Base-by-base conservation (phyloP, 768 basidiomycete species). In the Postia placenta region DNA sequence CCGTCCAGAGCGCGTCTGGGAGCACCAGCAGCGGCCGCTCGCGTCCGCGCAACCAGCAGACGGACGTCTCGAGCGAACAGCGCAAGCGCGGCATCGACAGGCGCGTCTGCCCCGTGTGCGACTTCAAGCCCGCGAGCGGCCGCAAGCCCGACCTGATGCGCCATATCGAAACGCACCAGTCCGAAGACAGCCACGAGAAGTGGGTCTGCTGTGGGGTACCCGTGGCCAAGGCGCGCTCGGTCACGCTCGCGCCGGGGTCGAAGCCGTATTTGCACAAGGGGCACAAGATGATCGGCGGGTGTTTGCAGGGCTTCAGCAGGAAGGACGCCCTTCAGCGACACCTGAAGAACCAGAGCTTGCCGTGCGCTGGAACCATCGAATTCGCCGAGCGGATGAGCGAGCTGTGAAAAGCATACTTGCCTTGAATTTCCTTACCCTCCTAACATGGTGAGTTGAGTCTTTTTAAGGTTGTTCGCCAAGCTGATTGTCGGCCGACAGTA, bases 161-260 rank as follows among this genome's bases (percentile, higher is more conserved):
- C 12, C 55, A 56, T 41, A 43, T 56, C 37, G 24, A 28, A 22
- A 50, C 52, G 41, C 49, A 53, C 49, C 44, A 45, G 17, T 27
- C 27, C 19, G 20, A 26, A 2, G 26, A 14, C 12, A 42, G 50
- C 27, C 25, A 38, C 5, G 45, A 15, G 25, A 23, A 41, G 4
- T 57, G 56, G 56, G 42, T 54, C 17, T 57, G 56, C 44, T 57
- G 56, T 25, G 56, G 56, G 19, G 48, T 56, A 15, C 41, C 42
- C 5, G 11, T 49, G 17, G 41, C 23, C n/a, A 43, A 47, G 5
- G 55, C 48, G 15, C 26, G 19, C 14, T 15, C 22, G 39, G 45
- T 45, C 23, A 30, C 30, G 19, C 7, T 33, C 30, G 30, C 7
- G 30, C 20, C 22, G 3, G 15, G 9, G 9, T 7, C 9, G 9